phyloP scores from a whole-genome alignment of 495 filamentous ascomycete genomes.

The Penicillium egyptiacum region DNA sequence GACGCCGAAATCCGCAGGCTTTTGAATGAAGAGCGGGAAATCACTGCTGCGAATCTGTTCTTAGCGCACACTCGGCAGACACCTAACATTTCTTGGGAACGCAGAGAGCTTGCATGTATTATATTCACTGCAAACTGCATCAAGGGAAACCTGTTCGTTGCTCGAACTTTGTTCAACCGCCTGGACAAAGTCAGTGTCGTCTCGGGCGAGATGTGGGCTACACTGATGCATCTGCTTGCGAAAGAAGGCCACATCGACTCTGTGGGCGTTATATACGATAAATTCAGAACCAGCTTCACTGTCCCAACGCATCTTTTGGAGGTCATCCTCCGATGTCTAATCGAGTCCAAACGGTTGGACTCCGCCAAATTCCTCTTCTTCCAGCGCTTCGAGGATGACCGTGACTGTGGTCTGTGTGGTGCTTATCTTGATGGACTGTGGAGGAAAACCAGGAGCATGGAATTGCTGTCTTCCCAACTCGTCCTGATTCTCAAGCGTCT shows the following conservation, averaged over 20 bases:
- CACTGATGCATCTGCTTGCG: conserved; percentile 41
- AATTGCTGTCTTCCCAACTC: conserved; percentile 39
- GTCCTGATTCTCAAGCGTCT: conserved; percentile 31
- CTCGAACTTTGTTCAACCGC: conserved; percentile 39
- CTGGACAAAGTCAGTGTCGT: conserved; percentile 37
- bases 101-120: conserved; percentile 33
- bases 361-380: conserved; percentile 40
- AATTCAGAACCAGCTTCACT: conserved; percentile 28
- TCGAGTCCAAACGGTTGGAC: conserved; percentile 43
- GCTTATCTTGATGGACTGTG: conserved; percentile 44
- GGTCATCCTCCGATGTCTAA: conserved; percentile 40
- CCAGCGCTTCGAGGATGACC: conserved; percentile 32
- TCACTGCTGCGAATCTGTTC: conserved; percentile 45
- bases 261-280: conserved; percentile 35
- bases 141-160: conserved; percentile 42
- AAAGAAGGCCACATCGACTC: conserved; percentile 44
- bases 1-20: conserved; percentile 20
- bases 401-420: conserved; percentile 39
- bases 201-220: conserved; percentile 40
- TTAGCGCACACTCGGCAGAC: conserved; percentile 13
- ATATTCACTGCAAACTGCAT: conserved; percentile 42
- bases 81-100: conserved; percentile 27
- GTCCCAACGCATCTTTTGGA: conserved; percentile 39
- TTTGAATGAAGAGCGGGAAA: conserved; percentile 25
- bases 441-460: conserved; percentile 44